These are phyloP conservation scores for Candida sithepensis DNA, from an alignment of 805 yeast species.

Conservation along the genomic window DNA sequence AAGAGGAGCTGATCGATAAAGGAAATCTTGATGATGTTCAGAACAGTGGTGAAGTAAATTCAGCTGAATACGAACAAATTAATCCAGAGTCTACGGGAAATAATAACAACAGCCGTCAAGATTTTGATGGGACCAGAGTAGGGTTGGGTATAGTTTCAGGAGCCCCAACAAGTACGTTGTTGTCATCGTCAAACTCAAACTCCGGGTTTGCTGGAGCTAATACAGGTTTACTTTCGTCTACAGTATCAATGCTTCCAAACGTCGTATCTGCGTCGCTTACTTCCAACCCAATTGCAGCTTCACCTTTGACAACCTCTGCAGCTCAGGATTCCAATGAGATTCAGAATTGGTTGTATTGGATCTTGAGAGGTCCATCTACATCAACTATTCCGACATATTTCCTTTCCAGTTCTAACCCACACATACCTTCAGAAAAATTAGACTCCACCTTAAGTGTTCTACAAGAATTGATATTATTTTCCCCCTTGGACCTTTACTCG, in stretches of 20 bases:
- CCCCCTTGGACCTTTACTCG: constrained; percentile 15
- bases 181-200: not conserved
- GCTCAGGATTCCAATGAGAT: constrained; percentile 24
- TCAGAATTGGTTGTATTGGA: constrained; percentile 65
- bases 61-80: constrained; percentile 6
- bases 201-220: not conserved
- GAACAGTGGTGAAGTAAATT: constrained; percentile 13
- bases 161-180: not conserved
- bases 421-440: constrained; percentile 19
- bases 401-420: constrained; percentile 34
- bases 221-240: constrained; percentile 6
- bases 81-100: constrained; percentile 2
- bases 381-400: constrained; percentile 58
- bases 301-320: constrained; percentile 11
- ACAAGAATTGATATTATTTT: constrained; percentile 26
- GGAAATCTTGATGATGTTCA: constrained; percentile 22
- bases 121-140: constrained; percentile 28
- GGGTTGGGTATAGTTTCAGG: constrained; percentile 35
- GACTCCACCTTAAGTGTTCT: constrained; percentile 29
- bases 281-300: constrained; percentile 4
- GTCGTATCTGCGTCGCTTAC: not conserved
- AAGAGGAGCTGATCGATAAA: constrained; percentile 6
- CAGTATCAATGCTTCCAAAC: not conserved
- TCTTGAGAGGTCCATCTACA: constrained; percentile 60
- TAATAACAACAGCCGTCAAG: not conserved